These are phyloP conservation scores for Metschnikowia lunata DNA, from an alignment of 805 yeast species.

Conservation along the genomic window DNA sequence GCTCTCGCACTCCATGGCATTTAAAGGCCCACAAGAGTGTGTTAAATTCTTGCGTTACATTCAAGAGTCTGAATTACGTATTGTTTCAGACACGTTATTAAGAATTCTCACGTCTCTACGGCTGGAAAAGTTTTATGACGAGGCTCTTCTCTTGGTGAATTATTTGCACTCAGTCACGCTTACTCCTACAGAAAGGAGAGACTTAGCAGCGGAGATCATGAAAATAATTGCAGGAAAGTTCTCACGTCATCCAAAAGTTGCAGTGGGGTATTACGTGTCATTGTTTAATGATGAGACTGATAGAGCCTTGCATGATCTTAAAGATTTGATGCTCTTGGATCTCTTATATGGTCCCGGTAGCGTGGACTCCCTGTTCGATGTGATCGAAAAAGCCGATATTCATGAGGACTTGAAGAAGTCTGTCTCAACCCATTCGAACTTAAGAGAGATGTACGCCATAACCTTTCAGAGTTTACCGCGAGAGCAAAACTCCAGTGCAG, in stretches of 20 bases:
- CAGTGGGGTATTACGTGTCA: conserved; percentile 34
- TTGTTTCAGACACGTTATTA: conserved; percentile 23
- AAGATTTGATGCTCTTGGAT: conserved; percentile 25
- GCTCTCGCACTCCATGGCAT: conserved; percentile 32
- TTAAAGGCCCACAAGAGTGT: conserved; percentile 34
- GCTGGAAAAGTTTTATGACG: conserved; percentile 26
- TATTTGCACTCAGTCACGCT: conserved; percentile 23
- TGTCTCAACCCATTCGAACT: conserved; percentile 17
- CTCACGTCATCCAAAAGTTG: conserved; percentile 29
- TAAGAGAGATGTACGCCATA: conserved; percentile 25
- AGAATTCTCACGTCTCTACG: conserved; percentile 30
- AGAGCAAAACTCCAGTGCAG: conserved; percentile 14
- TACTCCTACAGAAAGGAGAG: conserved; percentile 14
- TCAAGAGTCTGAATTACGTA: conserved; percentile 22
- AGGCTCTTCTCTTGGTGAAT: conserved; percentile 33
- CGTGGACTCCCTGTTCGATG: conserved; percentile 13
- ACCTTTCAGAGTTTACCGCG: conserved; percentile 17
- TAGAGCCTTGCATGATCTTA: conserved; percentile 19
- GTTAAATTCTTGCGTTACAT: conserved; percentile 31
- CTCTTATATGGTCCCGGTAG: conserved; percentile 21
- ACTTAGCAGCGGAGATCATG: conserved; percentile 30
- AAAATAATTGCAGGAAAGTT: conserved; percentile 27
- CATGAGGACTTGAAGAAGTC: conserved; percentile 24
- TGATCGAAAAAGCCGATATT: conserved; percentile 29
- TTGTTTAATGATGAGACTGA: conserved; percentile 18